Base-by-base conservation (phyloP, 306 rosid genomes). In the Castanea mollissima region DNA sequence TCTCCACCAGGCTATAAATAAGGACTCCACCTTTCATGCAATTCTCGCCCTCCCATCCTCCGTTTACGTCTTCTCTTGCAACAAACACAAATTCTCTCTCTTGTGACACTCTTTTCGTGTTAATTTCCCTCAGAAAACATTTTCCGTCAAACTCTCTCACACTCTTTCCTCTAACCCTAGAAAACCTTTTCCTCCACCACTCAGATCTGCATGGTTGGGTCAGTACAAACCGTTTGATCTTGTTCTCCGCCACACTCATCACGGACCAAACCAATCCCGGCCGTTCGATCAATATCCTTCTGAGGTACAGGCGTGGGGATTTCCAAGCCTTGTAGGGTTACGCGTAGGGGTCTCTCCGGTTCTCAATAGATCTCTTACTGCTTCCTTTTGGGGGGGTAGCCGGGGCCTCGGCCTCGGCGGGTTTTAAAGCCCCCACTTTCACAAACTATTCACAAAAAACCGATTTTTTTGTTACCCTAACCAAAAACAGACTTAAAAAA, bases 391-490 rank as follows among this genome's bases (percentile, higher is more conserved):
- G 73, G 97, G 97, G 98, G 98, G 98, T 86, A 90, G 98, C 98
- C 97, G 98, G 92, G 98, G 98, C 98, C 88, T 88, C 92, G 91
- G 98, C 98, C 98, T 91, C 98, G 97, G 97, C 98, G 94, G 97
- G 93, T 94, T 86, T 84, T 82, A 91, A 92, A 89, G 90, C 98
- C 98, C 98, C 98, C 97, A 91, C 73, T 87, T 79, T 69, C 78
- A 87, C 97, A 80, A 83, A 81, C 86, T n/a, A 52, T 49, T 18
- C 29, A 64, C 63, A 73, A 51, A 72, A 25, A 5, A 12, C 29
- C 4, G 20, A 35, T 60, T 55, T 58, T 65, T 9, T 56, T 14
- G 4, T 7, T 21, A 46, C 71, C 68, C 38, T 49, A 49, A 49
- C 54, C 73, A 58, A 86, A 79, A 79, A 34, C 46, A 8, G 46